Conservation (phyloP, 2,329 filamentous ascomycete genomes). For the Pseudogymnoascus sp. region DNA sequence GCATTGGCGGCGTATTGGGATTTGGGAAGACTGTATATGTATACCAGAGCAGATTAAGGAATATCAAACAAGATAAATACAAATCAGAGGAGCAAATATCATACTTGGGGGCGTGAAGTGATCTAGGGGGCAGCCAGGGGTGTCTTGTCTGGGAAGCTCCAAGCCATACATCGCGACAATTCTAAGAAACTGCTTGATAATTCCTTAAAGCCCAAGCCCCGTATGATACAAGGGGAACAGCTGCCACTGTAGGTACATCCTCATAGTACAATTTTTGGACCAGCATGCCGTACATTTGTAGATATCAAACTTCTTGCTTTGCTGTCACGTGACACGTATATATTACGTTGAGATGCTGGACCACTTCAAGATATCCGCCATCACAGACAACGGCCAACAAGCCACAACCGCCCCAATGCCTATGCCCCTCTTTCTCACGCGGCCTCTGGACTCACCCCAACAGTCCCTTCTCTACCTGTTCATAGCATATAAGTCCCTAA, state of each 20-base stretch:
- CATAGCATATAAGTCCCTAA: constrained; percentile 53
- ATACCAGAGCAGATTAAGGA: constrained; percentile 4
- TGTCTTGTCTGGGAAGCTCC: neutral
- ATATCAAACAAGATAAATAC: neutral
- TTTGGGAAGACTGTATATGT: constrained; percentile 7
- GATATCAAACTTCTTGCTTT: neutral
- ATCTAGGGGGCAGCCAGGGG: neutral
- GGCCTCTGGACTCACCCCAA: constrained; percentile 1
- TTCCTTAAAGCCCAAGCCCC: neutral
- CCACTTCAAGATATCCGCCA: neutral
- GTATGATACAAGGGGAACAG: neutral
- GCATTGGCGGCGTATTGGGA: constrained; percentile 9
- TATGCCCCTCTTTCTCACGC: neutral
- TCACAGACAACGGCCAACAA: constrained; percentile 2
- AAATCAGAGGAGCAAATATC: neutral
- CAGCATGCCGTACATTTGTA: neutral
- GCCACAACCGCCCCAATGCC: neutral
- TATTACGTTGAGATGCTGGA: neutral
- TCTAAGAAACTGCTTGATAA: neutral
- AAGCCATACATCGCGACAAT: neutral
- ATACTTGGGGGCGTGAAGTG: neutral
- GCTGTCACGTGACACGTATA: neutral
- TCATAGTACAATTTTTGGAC: neutral
- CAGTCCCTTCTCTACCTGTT: neutral
- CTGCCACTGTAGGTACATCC: neutral